Conservation (phyloP, 2,329 filamentous ascomycete genomes). For the Stachybotrys echinatus region DNA sequence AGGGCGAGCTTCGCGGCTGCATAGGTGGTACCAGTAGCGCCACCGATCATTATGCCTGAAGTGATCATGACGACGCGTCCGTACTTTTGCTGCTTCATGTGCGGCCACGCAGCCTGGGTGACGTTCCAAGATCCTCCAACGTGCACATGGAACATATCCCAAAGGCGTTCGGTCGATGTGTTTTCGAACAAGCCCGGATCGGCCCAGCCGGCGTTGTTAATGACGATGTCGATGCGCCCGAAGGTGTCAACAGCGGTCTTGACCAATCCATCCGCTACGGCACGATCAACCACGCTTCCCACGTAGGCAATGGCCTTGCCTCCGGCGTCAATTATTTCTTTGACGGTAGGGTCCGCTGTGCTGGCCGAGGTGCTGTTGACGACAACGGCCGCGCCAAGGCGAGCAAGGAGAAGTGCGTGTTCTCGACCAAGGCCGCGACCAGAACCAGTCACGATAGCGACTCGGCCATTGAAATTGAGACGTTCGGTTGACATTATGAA, state of each 20-base stretch:
- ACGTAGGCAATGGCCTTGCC: constrained; percentile 10
- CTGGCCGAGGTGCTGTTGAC: constrained; percentile 12
- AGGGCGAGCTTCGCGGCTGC: no score
- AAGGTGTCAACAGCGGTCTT: neutral
- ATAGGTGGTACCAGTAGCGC: no score
- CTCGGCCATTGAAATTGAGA: constrained; percentile 5
- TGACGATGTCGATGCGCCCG: constrained; percentile 4
- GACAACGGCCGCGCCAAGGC: constrained; percentile 9
- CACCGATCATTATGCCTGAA: no score
- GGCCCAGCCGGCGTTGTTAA: no score
- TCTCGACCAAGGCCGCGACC: constrained; percentile 16
- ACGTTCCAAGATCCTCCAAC: no score
- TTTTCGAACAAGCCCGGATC: no score
- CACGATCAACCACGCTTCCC: constrained; percentile 9
- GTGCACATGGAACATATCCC: no score
- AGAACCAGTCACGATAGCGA: constrained; percentile 12
- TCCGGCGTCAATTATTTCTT: constrained; percentile 10
- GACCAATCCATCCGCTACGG: constrained; percentile 5
- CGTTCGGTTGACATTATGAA: no score
- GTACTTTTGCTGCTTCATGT: no score
- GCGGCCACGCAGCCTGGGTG: no score
- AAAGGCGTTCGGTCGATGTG: no score
- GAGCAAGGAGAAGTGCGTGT: constrained; percentile 12
- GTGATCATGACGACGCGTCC: no score
- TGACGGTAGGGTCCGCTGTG: constrained; percentile 8